These are phyloP conservation scores for Ceratocystis papillata DNA, from an alignment of 2,329 filamentous ascomycete genomes.

Conservation along the genomic window DNA sequence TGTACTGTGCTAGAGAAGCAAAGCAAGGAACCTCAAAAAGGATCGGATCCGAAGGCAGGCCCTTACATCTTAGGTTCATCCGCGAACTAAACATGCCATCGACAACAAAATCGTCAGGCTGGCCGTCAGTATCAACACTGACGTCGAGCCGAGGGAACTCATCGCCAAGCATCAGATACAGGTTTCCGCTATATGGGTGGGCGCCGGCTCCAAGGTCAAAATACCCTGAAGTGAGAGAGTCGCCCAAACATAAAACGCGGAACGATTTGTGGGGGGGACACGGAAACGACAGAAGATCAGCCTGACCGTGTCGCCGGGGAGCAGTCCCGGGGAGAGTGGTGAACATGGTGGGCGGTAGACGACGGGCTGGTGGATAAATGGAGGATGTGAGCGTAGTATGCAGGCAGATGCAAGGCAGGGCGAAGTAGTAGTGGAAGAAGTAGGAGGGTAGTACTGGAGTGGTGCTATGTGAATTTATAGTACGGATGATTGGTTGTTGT, in stretches of 20 bases:
- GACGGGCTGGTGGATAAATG: neutral
- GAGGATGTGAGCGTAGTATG: neutral
- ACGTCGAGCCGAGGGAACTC: conserved; percentile 38
- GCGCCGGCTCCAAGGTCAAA: conserved; percentile 34
- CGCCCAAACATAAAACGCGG: conserved; percentile 52
- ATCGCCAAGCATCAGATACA: conserved; percentile 39
- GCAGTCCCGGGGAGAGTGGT: conserved; percentile 17
- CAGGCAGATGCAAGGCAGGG: neutral
- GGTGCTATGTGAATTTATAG: conserved; percentile 8
- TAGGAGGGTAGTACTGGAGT: neutral
- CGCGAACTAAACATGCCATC: conserved; percentile 30
- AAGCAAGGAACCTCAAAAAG: neutral
- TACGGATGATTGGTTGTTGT: neutral
- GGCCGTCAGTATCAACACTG: conserved; percentile 38
- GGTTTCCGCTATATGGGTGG: conserved; percentile 44
- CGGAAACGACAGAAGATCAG: neutral
- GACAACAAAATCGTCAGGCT: conserved; percentile 42
- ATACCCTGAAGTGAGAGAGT: conserved; percentile 53
- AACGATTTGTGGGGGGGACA: conserved; percentile 30
- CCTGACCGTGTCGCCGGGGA: conserved; percentile 11
- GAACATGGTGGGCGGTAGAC: conserved; percentile 17
- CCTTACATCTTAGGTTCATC: conserved; percentile 33
- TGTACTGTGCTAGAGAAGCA: neutral
- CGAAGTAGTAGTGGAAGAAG: neutral
- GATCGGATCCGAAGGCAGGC: neutral